These are phyloP conservation scores for Phlebiopsis flavidoalba DNA, from an alignment of 768 basidiomycete genomes.

Conservation along the genomic window DNA sequence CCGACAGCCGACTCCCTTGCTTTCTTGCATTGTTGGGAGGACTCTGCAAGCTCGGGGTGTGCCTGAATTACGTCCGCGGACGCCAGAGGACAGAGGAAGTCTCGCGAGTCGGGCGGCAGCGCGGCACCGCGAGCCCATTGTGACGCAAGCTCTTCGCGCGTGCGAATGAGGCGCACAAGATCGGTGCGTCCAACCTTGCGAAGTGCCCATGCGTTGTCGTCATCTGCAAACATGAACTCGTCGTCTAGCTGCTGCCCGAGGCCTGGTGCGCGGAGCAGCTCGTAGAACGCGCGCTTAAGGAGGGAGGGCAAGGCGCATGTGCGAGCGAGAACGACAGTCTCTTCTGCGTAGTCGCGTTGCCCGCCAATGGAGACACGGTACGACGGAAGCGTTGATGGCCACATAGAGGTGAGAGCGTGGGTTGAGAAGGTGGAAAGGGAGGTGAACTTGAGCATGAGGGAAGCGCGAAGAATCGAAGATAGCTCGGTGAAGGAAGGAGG, in stretches of 20 bases:
- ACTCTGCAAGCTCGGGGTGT: not conserved
- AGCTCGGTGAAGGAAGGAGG: slow-evolving; percentile 15
- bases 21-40: slow-evolving; percentile 1
- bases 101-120: slow-evolving; percentile 16
- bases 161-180: slow-evolving; percentile 16
- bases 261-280: slow-evolving; percentile 28
- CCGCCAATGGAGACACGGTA: not conserved
- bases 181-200: slow-evolving; percentile 4
- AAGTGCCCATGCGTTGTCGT: not conserved
- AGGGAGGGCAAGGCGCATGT: slow-evolving; percentile 24
- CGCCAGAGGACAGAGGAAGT: slow-evolving; percentile 16
- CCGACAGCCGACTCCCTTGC: slow-evolving; percentile 3
- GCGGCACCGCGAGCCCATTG: slow-evolving; percentile 18
- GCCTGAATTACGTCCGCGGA: not conserved
- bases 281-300: slow-evolving; percentile 35
- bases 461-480: not conserved
- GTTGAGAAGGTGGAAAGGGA: slow-evolving; percentile 25
- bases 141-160: slow-evolving; percentile 17
- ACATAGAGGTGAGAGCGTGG: slow-evolving; percentile 25
- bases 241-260: slow-evolving; percentile 22
- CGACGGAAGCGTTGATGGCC: slow-evolving; percentile 20
- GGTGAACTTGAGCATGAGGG: slow-evolving; percentile 12
- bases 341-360: slow-evolving; percentile 20
- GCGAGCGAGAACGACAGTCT: slow-evolving; percentile 29
- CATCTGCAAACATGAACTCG: not conserved